Base-by-base conservation (phyloP, 1,284 basidiomycete genomes). In the Agroathelia rolfsii region DNA sequence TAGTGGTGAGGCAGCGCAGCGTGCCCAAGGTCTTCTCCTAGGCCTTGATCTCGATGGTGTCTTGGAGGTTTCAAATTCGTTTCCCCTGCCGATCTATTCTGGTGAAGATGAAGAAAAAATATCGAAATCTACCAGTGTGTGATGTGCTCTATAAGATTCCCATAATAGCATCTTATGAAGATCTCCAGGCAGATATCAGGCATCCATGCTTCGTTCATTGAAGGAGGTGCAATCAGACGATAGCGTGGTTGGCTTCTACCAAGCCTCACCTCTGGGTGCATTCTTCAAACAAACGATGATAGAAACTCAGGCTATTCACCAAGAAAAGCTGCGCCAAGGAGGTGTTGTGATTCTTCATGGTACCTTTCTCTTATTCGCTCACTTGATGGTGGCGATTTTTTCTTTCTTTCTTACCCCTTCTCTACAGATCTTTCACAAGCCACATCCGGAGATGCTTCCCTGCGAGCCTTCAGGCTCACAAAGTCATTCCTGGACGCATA, bases 171-270 rank as follows among this genome's bases (percentile, higher is more conserved):
- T 43, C 20, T 13, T 19, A 30, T 35, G 26, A 30, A 35, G 41
- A 15, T 41, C 36, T 37, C 20, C 44, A 87, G 84, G 69, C 32
- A 76, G 81, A 24, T 93, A 93, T 58, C 88, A 92, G 52, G 64
- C 72, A 20, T 73, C 81, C 37, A 89, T 94, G 85, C 65, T 94
- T 30, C 76, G 81, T 34, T 80, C 87, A 24, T 62, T 94, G 51
- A 82, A 85, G 50, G 88, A 96, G 54, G 89, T 97, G 39, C 86
- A 90, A 54, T 79, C 84, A 35, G 93, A 96, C 51, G 92, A 94
- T 55, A 90, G 85, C 47, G 76, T 95, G 30, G 87, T 98, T 37
- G 95, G 95, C 27, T 90, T 96, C 59, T 99, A 99, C 67, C 89
- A 95, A 56, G 84, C 83, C 28, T 88, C 82, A 28, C 76, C 80